Evolutionary conservation across 257 asterid species (phyloP), one percentile per base, ranked within the genome.

Genomic region (Penstemon newberryi): DNA sequence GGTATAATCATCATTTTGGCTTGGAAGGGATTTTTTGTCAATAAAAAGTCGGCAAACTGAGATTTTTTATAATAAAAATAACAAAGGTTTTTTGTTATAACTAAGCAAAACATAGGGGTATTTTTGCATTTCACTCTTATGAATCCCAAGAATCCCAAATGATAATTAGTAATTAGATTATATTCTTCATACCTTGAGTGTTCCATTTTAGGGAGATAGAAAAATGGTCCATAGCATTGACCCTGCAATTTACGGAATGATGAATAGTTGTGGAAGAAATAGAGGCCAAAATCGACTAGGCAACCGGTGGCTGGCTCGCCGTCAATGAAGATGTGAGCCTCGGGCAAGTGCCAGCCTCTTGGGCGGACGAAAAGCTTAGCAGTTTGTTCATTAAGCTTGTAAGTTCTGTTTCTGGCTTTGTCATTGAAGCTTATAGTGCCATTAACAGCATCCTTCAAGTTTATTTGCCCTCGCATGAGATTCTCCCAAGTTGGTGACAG

Each of bases 301-400:
- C 96, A 87, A 43, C 79, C 96, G 1, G 83, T 70, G n/a, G 91
- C 95, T 0, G 99, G 96, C 55, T 90, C 91, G 3, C 99, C 99
- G 69, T 94, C 99, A 69, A 94, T 78, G 60, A 88, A 77, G 78
- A 93, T 81, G 81, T 94, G 99, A 44, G 95, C 85, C 79, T 94
- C 99, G 0, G 96, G 97, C 65, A 94, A 65, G 62, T 94, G 99
- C 99, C 99, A 91, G 9, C 99, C 99, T 72, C 99, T 79, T 0
- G 99, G 99, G 3, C 99, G 96, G 36, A 94, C 99, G n/a, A 94
- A 94, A 7, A 94, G 95, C 86, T 87, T 94, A 0, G 97, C 99
- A 0, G 87, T 89, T 12, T 56, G 77, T n/a, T 84, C 86, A 52
- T 90, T 90, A 2, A 94, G 89, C 71, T 83, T 89, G 82, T 94